These are phyloP conservation scores for Meyerozyma athensensis DNA, from an alignment of 1,139 yeast genomes.

Conservation along the genomic window DNA sequence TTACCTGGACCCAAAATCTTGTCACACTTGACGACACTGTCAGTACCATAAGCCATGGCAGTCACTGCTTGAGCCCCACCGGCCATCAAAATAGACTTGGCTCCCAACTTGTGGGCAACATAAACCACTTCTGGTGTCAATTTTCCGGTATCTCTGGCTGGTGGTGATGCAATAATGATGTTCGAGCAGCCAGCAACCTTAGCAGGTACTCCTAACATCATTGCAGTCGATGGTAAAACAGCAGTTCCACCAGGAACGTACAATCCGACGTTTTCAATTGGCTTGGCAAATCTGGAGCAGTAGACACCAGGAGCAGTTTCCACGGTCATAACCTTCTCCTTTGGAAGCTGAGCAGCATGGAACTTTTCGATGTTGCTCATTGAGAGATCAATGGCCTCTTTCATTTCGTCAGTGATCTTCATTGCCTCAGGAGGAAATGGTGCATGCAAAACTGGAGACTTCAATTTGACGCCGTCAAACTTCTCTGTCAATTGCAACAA, in stretches of 20 bases:
- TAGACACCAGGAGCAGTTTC: conserved; percentile 93
- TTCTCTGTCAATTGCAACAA: conserved; percentile 80
- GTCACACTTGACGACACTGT: conserved; percentile 86
- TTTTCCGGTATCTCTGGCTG: conserved; percentile 83
- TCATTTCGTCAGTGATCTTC: conserved; percentile 73
- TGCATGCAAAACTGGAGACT: conserved; percentile 71
- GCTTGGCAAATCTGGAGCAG: conserved; percentile 92
- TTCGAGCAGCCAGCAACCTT: conserved; percentile 95
- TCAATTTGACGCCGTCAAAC: conserved; percentile 77
- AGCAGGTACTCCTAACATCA: conserved; percentile 99
- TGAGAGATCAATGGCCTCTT: conserved; percentile 82
- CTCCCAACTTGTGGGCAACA: conserved; percentile 94
- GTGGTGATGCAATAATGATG: conserved; percentile 96
- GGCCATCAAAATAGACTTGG: conserved; percentile 82
- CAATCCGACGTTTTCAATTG: conserved; percentile 90
- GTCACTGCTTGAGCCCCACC: conserved; percentile 99
- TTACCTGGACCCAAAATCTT: conserved; percentile 98
- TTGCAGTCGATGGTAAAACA: conserved; percentile 92
- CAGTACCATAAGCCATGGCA: conserved; percentile 98
- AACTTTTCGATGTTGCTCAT: conserved; percentile 84
- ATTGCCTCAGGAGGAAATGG: conserved; percentile 81
- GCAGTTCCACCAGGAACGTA: conserved; percentile 99
- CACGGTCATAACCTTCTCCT: conserved; percentile 66
- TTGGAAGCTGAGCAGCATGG: conserved; percentile 85
- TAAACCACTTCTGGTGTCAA: conserved; percentile 96